Evolutionary conservation across 2,329 filamentous ascomycete species (phyloP), one percentile per base, ranked within the genome.

Genomic region (Aspergillus sergii): DNA sequence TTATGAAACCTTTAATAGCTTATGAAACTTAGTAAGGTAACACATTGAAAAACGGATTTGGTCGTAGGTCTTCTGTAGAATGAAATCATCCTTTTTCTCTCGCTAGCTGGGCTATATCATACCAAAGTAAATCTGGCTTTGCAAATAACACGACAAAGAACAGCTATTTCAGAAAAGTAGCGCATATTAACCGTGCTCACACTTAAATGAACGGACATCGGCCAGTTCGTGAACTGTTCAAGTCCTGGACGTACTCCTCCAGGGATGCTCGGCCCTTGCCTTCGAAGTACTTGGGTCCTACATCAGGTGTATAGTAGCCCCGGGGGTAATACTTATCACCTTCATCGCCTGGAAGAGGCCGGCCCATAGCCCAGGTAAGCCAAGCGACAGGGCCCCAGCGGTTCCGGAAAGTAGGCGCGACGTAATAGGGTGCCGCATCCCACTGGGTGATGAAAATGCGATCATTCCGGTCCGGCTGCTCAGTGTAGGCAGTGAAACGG

Each of bases 381-480:
- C 83, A 83, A 0, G 83, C 88, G 63, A 75, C 74, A 0, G 83
- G 88, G 2, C 86, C 86, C 87, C 85, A 92, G 63, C 86, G 85
- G 69, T 83, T 86, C 86, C 83, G 86, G 46, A 85, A 74, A 0
- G 85, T 89, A 32, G 82, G 82, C 64, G 84, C 82, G 28, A 86
- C 81, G 75, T 91, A 92, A 76, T 86, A 91, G 2, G 90, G 90
- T 54, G 87, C 84, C 12, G 86, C 85, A 30, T 88, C 82, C 76
- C 87, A 91, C 43, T 80, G 68, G 0, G 78, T 73, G 69, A 78
- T 73, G 59, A 83, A 80, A 65, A 87, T 82, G 3, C 85, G 83
- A 0, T 85, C 85, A 0, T 85, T 84, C 34, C 82, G 76, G 11
- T 91, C 84, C 0, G 84, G 79, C 0, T 79, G 63, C 2, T 85